A percentile compares a stretch with the other conserved stretches of the same genome.
These are phyloP conservation scores for Fraxinus dipetala DNA, from an alignment of 305 asterid genomes.

Conservation along the genomic window DNA sequence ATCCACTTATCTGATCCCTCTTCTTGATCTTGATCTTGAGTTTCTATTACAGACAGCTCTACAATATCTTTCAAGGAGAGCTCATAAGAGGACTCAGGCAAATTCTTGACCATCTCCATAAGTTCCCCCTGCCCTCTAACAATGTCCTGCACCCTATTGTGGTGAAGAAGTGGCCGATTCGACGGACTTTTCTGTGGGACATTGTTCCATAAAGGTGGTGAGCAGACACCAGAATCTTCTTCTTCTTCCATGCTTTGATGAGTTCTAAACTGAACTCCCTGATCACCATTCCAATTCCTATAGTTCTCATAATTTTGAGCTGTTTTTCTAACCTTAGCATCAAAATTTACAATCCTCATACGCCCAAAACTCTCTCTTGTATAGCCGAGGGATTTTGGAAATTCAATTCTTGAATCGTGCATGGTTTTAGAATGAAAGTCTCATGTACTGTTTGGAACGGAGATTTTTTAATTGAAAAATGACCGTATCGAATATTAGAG, in stretches of 20 bases:
- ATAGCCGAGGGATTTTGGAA: conserved; percentile 12
- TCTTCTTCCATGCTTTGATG: conserved; percentile 16
- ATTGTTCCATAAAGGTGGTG: conserved; percentile 71
- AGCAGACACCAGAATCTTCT: conserved; percentile 61
- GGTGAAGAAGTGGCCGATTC: conserved; percentile 31
- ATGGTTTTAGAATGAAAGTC: conserved; percentile 24
- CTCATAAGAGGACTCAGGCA: conserved; percentile 59
- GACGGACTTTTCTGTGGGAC: conserved; percentile 33
- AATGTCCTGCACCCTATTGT: conserved; percentile 39
- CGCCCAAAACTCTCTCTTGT: conserved; percentile 12
- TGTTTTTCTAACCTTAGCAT: conserved; percentile 13
- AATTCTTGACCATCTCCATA: conserved; percentile 55
- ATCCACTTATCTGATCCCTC: background rate
- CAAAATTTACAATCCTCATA: conserved; percentile 20
- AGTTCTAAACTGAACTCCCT: conserved; percentile 38
- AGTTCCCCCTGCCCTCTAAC: conserved; percentile 50
- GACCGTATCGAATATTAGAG: background rate
- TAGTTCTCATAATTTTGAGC: conserved; percentile 12
- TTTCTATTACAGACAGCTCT: conserved; percentile 17
- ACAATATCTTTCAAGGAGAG: conserved; percentile 52
- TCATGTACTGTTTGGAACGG: background rate
- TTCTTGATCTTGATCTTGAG: background rate
- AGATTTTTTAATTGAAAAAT: background rate
- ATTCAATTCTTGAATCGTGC: conserved; percentile 41
- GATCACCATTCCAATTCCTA: conserved; percentile 20